Conservation (phyloP, 306 rosid genomes). For the Prunus dulcis region DNA sequence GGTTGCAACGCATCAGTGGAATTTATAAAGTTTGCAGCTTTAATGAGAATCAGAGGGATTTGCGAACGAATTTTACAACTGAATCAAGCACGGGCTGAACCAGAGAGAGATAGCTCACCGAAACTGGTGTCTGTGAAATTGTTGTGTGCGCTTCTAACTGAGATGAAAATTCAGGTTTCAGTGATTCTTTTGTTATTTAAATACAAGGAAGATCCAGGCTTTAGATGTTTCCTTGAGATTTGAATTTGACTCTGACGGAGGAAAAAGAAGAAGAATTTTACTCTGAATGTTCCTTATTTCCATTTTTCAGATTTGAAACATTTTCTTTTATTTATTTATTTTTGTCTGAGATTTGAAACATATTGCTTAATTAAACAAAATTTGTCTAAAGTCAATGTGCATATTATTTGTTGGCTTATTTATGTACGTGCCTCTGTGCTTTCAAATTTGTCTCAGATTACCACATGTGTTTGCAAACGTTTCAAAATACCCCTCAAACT, state of each 20-base stretch:
- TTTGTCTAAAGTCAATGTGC: background rate
- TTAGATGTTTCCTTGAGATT: background rate
- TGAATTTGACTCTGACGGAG: background rate
- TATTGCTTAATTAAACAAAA: background rate
- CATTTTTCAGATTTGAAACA: background rate
- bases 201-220: background rate
- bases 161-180: background rate
- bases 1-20: background rate
- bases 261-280: background rate
- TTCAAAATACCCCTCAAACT: no score
- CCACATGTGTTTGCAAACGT: no score
- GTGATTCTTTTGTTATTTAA: background rate
- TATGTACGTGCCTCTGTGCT: no score
- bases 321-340: background rate
- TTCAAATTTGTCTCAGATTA: no score
- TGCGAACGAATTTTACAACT: background rate
- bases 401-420: background rate
- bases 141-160: background rate
- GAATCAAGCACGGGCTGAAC: background rate
- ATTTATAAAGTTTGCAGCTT: slow-evolving; percentile 3
- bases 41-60: background rate
- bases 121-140: background rate
- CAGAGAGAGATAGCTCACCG: slow-evolving; percentile 10
- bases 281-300: background rate
- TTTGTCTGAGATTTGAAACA: background rate